Evolutionary conservation across 2,329 filamentous ascomycete species (phyloP).

Genomic region (Trichoderma sp.): DNA sequence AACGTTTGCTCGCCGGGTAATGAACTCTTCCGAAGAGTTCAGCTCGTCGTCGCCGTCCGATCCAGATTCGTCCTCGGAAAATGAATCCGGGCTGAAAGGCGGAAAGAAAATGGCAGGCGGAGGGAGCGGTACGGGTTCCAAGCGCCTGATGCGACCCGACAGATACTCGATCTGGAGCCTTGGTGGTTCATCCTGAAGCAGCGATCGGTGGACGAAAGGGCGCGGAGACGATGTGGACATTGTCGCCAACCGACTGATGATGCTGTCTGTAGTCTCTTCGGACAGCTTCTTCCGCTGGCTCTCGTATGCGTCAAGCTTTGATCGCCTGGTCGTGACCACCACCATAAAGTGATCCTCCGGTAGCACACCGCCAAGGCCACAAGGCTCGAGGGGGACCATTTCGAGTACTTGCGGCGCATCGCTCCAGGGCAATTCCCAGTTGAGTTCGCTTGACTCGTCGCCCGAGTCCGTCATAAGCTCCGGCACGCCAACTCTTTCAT

Average conservation of each 20-base stretch:
- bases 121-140: constrained; percentile 54
- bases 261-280: constrained; percentile 43
- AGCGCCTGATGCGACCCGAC: constrained; percentile 45
- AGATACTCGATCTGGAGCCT: constrained; percentile 51
- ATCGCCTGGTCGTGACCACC: constrained; percentile 54
- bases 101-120: constrained; percentile 57
- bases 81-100: constrained; percentile 48
- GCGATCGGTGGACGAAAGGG: constrained; percentile 13
- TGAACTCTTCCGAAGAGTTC: constrained; percentile 38
- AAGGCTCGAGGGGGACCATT: constrained; percentile 53
- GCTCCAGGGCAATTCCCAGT: constrained; percentile 53
- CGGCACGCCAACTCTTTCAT: constrained; percentile 28
- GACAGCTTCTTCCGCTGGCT: constrained; percentile 24
- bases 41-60: constrained; percentile 38
- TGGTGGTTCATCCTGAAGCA: background rate
- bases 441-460: constrained; percentile 44
- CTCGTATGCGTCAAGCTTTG: constrained; percentile 37
- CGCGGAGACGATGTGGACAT: constrained; percentile 47
- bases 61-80: constrained; percentile 37
- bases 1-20: constrained; percentile 42
- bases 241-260: constrained; percentile 47
- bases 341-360: constrained; percentile 68
- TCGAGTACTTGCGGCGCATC: constrained; percentile 45
- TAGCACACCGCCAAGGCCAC: constrained; percentile 60
- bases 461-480: constrained; percentile 42